Evolutionary conservation across 768 basidiomycete genomes (phyloP).

Genomic region (Russula ochroleuca): DNA sequence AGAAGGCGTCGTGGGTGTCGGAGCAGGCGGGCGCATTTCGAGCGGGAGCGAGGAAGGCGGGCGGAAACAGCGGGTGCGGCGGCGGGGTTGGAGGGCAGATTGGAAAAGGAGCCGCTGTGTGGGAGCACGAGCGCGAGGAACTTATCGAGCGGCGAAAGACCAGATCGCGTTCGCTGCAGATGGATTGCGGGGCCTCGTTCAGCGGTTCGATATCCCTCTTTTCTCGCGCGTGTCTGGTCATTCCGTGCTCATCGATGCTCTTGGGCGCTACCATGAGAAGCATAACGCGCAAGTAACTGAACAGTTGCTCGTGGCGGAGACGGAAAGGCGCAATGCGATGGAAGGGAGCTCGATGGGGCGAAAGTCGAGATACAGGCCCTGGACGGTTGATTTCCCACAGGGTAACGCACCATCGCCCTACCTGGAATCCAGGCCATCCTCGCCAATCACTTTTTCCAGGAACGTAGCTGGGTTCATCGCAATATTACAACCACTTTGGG

Average conservation of each 20-base stretch:
- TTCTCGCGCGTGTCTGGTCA: conserved; percentile 35
- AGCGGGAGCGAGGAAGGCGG: conserved; percentile 41
- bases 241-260: conserved; percentile 29
- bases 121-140: conserved; percentile 50
- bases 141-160: conserved; percentile 39
- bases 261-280: conserved; percentile 34
- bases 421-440: conserved; percentile 17
- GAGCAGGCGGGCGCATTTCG: conserved; percentile 39
- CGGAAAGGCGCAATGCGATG: conserved; percentile 27
- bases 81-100: conserved; percentile 35
- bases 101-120: conserved; percentile 47
- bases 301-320: conserved; percentile 36
- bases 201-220: conserved; percentile 53
- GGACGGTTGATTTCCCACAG: conserved; percentile 3
- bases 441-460: conserved; percentile 39
- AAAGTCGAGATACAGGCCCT: conserved; percentile 27
- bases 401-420: conserved; percentile 38
- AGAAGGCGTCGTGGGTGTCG: conserved; percentile 37
- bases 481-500: conserved; percentile 72
- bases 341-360: conserved; percentile 31
- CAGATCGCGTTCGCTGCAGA: conserved; percentile 52
- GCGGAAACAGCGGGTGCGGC: conserved; percentile 39
- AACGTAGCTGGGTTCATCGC: conserved; percentile 56
- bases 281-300: conserved; percentile 40
- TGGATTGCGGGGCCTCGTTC: conserved; percentile 49